These are phyloP conservation scores for Protomyces lactucae-debilis DNA, from an alignment of 1,139 yeast genomes.

Conservation along the genomic window DNA sequence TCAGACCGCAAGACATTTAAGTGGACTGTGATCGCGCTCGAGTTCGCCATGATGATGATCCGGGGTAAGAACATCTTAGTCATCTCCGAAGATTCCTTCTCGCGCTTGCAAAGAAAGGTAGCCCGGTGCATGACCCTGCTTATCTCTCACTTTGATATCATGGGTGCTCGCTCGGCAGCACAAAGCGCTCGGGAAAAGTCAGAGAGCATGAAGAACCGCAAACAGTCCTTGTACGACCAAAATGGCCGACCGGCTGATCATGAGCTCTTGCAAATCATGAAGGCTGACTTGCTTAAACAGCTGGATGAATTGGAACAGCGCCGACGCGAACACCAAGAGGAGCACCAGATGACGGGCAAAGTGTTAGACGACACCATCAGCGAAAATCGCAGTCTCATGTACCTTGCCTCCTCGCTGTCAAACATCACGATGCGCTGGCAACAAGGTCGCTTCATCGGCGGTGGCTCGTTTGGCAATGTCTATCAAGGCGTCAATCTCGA, in stretches of 20 bases:
- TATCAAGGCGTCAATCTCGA: conserved; percentile 88
- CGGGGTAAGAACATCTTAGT: conserved; percentile 84
- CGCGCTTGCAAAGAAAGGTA: conserved; percentile 67
- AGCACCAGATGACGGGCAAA: conserved; percentile 66
- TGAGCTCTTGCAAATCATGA: conserved; percentile 51
- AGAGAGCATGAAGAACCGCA: conserved; percentile 41
- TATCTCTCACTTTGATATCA: conserved; percentile 92
- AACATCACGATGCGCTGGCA: conserved; percentile 96
- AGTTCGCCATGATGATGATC: conserved; percentile 93
- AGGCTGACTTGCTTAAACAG: conserved; percentile 57
- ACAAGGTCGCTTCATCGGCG: conserved; percentile 88
- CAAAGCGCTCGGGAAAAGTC: conserved; percentile 51
- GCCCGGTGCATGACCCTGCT: conserved; percentile 92
- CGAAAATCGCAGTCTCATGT: conserved; percentile 80
- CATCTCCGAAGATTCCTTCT: conserved; percentile 70
- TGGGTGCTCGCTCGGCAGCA: conserved; percentile 89
- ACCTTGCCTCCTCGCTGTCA: conserved; percentile 83
- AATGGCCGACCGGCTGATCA: conserved; percentile 38
- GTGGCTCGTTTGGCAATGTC: conserved; percentile 94
- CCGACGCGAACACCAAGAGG: conserved; percentile 50
- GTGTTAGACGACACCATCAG: conserved; percentile 82
- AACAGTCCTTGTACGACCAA: conserved; percentile 6
- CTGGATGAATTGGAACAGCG: conserved; percentile 56
- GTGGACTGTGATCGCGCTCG: conserved; percentile 94
- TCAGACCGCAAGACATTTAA: conserved; percentile 85